Evolutionary conservation across 2,329 filamentous ascomycete genomes (phyloP), one percentile per base, ranked within the genome.

Genomic region (Fusarium compactum): DNA sequence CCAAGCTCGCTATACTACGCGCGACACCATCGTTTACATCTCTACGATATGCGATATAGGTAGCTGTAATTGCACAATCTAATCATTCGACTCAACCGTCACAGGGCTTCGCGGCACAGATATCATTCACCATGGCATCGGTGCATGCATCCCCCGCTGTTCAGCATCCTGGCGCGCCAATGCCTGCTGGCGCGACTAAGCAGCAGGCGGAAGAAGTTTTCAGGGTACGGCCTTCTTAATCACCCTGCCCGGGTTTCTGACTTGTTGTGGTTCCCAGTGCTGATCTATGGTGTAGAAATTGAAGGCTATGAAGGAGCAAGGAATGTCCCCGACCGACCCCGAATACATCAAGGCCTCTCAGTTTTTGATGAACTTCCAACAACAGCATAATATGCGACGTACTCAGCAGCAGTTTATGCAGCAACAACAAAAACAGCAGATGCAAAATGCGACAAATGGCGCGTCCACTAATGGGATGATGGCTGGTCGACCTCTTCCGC

Each of bases 291-390:
- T 58, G 48, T 76, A 98, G 95, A 94, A 93, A 87, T 96, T 92
- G 72, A 91, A 92, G 77, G 89, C 93, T 79, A 94, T 98, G 92
- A 96, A 95, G 81, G 88, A 92, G 59, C 87, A 91, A 75, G 95
- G 95, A 73, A 91, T 97, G 25, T 89, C 93, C 43, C 87, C 90
- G 60, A 91, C 87, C 60, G 94, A 98, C 76, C 95, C 95, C 47
- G 95, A 98, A 79, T 95, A 91, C 76, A 87, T 95, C 76, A 97
- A 96, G 81, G 88, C 90, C 32, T 91, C 93, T 57, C 89, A 92
- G 67, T 90, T 97, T 65, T 86, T 98, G 67, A 80, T 88, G 40
- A 89, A 86, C 73, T 88, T 97, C 58, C 91, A 93, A 72, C 88
- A 89, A 68, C 87, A 90, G 73, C 87, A 88, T 69, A 84, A 86